Evolutionary conservation across 495 filamentous ascomycete species (phyloP).

Genomic region (Penicillium flavigenum): DNA sequence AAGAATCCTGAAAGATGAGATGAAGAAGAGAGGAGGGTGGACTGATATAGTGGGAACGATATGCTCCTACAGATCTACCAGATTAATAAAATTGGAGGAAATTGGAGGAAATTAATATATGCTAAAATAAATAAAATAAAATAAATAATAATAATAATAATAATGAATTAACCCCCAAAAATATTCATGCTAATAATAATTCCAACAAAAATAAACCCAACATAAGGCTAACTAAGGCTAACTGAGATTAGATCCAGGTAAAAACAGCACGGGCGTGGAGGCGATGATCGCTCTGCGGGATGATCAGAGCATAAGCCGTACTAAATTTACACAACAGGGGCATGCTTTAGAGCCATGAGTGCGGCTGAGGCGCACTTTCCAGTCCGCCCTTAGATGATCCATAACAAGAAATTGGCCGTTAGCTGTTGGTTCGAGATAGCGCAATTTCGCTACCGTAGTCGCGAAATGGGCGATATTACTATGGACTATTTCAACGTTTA

Average conservation of each 20-base stretch:
- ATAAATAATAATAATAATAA: constrained; percentile 11
- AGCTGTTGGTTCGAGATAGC: no score
- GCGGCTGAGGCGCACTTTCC: constrained; percentile 29
- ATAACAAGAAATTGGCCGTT: neutral
- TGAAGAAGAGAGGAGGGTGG: constrained; percentile 28
- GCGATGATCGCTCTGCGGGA: constrained; percentile 31
- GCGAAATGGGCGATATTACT: neutral
- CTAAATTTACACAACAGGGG: constrained; percentile 21
- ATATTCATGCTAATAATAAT: constrained; percentile 13
- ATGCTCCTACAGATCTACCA: constrained; percentile 29
- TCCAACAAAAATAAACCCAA: constrained; percentile 23
- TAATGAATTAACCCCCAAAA: neutral
- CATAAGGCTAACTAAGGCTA: constrained; percentile 12
- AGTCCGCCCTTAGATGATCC: constrained; percentile 7
- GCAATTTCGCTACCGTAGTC: neutral
- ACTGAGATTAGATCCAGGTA: constrained; percentile 26
- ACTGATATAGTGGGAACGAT: constrained; percentile 31
- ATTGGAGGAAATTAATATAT: constrained; percentile 18
- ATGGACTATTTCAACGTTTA: neutral
- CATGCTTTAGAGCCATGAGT: constrained; percentile 12
- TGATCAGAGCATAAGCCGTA: constrained; percentile 30
- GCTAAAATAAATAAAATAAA: constrained; percentile 15
- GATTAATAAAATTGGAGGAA: constrained; percentile 28
- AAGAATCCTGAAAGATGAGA: constrained; percentile 5
- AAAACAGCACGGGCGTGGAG: constrained; percentile 31